Evolutionary conservation across 345 rosid species (phyloP), one percentile per base, ranked within the genome.

Genomic region (Psidium friedrichsthalianum): DNA sequence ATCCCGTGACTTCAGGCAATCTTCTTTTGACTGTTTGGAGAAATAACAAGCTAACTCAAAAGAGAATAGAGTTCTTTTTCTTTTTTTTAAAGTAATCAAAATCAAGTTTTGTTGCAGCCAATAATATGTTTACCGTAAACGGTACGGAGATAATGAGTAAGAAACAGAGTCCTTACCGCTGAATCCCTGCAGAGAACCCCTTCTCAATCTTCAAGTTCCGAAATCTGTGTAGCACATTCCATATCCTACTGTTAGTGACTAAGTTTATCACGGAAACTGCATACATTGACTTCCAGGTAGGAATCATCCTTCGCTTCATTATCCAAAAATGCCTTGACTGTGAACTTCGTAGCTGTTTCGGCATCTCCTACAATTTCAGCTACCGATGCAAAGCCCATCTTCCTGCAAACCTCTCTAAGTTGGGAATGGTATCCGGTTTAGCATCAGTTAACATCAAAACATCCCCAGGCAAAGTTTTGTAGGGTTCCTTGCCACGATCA

Each of bases 381-480:
- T 21, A 88, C 87, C 2, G n/a, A 27, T 47, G 85, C 87, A 29
- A 88, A 25, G 86, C 12, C 89, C 87, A 85, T 55, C 15, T 53
- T 52, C 84, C 57, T 57, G 82, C 86, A 22, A 47, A 15, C 84
- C 85, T 74, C 8, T 78, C 82, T 49, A 88, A 85, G 54, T 82
- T 83, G 61, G 64, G 51, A 36, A 61, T 64, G 1, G 80, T 76
- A 57, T 85, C 57, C 3, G 89, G 89, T 22, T 83, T 78, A 24
- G 54, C 83, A 85, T 85, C 85, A 8, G 82, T 58, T 22, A 88
- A 51, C 42, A 88, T 29, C 6, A 87, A 29, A 58, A 88, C 49
- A 51, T 88, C 89, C 24, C 89, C 87, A 2, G 84, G 64, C 84
- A 56, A 56, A 29, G 86, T 85, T 54, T 15, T 83, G 61, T 88